These are phyloP conservation scores for Calendula officinalis DNA, from an alignment of 129 eudicot genomes.

Conservation along the genomic window DNA sequence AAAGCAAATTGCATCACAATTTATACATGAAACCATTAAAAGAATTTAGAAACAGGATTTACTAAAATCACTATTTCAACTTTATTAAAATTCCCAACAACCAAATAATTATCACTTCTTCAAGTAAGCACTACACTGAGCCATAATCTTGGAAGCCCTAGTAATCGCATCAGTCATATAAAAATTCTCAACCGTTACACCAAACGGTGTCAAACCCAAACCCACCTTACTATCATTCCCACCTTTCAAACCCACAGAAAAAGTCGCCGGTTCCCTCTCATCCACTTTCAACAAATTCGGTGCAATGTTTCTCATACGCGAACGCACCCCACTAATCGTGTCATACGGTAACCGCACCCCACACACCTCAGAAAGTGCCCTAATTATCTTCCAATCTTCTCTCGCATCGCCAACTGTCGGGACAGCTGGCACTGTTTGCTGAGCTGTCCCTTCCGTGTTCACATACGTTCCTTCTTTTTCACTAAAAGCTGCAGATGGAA, in stretches of 20 bases:
- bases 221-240: constrained; percentile 42
- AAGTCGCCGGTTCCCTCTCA: constrained; percentile 73
- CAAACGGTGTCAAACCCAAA: constrained; percentile 43
- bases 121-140: constrained; percentile 86
- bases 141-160: constrained; percentile 97
- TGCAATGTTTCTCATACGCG: constrained; percentile 72
- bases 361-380: constrained; percentile 85
- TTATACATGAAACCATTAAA: constrained; percentile 7
- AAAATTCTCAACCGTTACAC: constrained; percentile 67
- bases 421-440: constrained; percentile 87
- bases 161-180: constrained; percentile 95
- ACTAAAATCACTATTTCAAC: constrained; percentile 12
- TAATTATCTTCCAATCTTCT: constrained; percentile 92
- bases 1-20: constrained; percentile 31
- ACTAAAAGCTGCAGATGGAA: constrained; percentile 81
- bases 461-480: constrained; percentile 96
- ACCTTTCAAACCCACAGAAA: constrained; percentile 63
- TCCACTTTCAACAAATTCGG: constrained; percentile 74
- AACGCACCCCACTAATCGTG: constrained; percentile 43
- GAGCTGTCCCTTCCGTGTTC: constrained; percentile 83
- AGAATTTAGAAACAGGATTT: constrained; percentile 2
- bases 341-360: constrained; percentile 69
- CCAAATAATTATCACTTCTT: constrained; percentile 35
- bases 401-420: constrained; percentile 96
- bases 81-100: constrained; percentile 16